Evolutionary conservation across 164 flowering plant genomes (phyloP), one percentile per base, ranked within the genome.

Genomic region (Nymphaea thermarum): DNA sequence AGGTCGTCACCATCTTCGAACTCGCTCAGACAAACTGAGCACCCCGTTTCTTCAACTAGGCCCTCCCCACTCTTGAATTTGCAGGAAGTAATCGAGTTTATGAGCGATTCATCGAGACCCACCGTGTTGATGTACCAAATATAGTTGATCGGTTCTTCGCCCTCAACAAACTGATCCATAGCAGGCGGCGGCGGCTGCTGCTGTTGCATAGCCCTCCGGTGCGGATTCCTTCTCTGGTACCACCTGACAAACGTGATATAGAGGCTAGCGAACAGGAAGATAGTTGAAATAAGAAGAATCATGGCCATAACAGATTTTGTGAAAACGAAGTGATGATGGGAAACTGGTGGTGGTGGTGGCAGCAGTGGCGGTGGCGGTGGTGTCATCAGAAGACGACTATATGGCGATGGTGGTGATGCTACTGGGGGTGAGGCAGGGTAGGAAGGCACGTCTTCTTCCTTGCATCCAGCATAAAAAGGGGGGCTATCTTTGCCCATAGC

Each of bases 1-100:
- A 93, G 53, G 43, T 72, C 78, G 73, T 93, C 97, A n/a, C 81
- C 82, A 64, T 93, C 94, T 67, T 77, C 63, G 71, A 93, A 93
- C 66, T 87, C 96, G 63, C 81, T 79, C 7, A 89, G 75, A 67
- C 98, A 93, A 72, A 93, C 96, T 1, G 94, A 81, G 73, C 98
- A 93, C 71, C 89, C 97, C 0, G 87, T 82, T 5, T 82, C 87
- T 44, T 87, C 95, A 25, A 91, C 71, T 57, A 83, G 62, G 3
- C 93, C 96, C 44, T 83, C 92, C 12, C 81, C 87, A 68, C 73
- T 83, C 74, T 68, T 80, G 80, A 87, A 91, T 82, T 80, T 82
- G 64, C 80, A 85, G 2, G 82, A 84, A 5, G 93, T 70, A 51
- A 94, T 88, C 57, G 85, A 77, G 76, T 80, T 81, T 62, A 95